Percentiles rank a stretch among this genome's conserved stretches.
phyloP scores from a whole-genome alignment of 2,329 filamentous ascomycete species.

The Cordyceps cateniannulata region DNA sequence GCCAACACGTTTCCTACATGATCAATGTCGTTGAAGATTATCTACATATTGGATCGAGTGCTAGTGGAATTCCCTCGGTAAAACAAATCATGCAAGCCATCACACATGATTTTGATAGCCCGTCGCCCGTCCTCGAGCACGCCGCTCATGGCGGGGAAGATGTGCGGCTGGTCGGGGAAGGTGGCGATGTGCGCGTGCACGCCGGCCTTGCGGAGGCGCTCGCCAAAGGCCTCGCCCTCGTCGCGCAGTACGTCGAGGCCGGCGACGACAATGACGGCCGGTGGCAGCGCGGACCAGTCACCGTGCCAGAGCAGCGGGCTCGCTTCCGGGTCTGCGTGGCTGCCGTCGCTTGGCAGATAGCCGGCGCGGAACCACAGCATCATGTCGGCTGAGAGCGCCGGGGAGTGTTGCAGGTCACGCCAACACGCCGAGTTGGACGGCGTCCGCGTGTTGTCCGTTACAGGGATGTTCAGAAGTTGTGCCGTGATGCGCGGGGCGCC shows the following conservation, averaged over 20 bases:
- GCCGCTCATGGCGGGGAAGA: constrained; percentile 52
- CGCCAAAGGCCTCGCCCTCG: constrained; percentile 46
- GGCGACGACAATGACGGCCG: constrained; percentile 46
- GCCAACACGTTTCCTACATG: too few relatives aligned
- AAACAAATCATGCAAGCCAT: constrained; percentile 16
- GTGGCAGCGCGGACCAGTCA: constrained; percentile 9
- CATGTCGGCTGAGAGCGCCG: constrained; percentile 47
- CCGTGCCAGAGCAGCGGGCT: constrained; percentile 30
- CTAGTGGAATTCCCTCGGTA: neutral
- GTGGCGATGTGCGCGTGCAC: constrained; percentile 41
- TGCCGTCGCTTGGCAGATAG: constrained; percentile 42
- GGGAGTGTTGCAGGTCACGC: constrained; percentile 42
- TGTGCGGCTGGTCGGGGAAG: constrained; percentile 50
- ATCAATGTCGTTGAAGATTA: too few relatives aligned
- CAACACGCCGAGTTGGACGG: constrained; percentile 35
- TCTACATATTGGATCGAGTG: neutral
- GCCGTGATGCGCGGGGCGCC: constrained; percentile 20
- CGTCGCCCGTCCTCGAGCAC: constrained; percentile 43
- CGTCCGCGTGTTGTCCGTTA: constrained; percentile 50
- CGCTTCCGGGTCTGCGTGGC: constrained; percentile 44
- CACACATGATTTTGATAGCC: constrained; percentile 40
- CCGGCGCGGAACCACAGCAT: constrained; percentile 56
- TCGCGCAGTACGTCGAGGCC: constrained; percentile 50
- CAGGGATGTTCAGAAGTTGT: constrained; percentile 51
- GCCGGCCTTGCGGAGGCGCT: constrained; percentile 39